These are phyloP conservation scores for Pichia sp. DNA, from an alignment of 1,139 yeast species.

Conservation along the genomic window DNA sequence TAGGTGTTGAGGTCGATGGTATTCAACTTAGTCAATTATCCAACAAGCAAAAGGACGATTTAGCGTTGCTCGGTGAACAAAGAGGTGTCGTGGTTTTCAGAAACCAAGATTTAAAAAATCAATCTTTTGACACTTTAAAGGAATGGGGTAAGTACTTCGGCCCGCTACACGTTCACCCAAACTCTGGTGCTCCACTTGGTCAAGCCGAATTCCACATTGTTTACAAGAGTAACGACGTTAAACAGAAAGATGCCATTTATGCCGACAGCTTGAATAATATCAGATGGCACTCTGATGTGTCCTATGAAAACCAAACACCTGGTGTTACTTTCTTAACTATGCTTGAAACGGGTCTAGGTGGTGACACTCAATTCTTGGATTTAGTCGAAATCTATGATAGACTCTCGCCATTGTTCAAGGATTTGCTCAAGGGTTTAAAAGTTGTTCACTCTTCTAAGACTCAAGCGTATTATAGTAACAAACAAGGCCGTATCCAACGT, in stretches of 20 bases:
- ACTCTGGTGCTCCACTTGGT: constrained; percentile 64
- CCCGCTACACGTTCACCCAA: constrained; percentile 69
- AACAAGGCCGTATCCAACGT: constrained; percentile 60
- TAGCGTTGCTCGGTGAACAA: constrained; percentile 62
- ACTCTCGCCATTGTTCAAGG: constrained; percentile 59
- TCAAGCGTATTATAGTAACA: constrained; percentile 57
- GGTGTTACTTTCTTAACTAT: constrained; percentile 61
- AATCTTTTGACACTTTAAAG: constrained; percentile 43
- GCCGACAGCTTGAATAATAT: constrained; percentile 37
- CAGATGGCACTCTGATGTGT: constrained; percentile 67
- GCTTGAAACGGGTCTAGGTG: constrained; percentile 45
- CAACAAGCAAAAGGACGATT: constrained; percentile 57
- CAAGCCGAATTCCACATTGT: constrained; percentile 62
- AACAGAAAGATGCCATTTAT: constrained; percentile 37
- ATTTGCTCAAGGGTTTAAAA: constrained; percentile 53
- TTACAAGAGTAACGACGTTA: constrained; percentile 49
- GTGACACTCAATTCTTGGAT: constrained; percentile 69
- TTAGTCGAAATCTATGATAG: constrained; percentile 65
- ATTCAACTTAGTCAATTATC: constrained; percentile 55
- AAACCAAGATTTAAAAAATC: constrained; percentile 58
- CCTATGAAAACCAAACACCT: constrained; percentile 72
- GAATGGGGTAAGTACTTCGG: constrained; percentile 66
- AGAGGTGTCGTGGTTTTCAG: constrained; percentile 70
- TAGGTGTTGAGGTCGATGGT: constrained; percentile 62
- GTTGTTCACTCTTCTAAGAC: constrained; percentile 67